These are phyloP conservation scores for Saksenaea oblongispora DNA, from an alignment of 371 early-diverging fungal species.

Conservation along the genomic window DNA sequence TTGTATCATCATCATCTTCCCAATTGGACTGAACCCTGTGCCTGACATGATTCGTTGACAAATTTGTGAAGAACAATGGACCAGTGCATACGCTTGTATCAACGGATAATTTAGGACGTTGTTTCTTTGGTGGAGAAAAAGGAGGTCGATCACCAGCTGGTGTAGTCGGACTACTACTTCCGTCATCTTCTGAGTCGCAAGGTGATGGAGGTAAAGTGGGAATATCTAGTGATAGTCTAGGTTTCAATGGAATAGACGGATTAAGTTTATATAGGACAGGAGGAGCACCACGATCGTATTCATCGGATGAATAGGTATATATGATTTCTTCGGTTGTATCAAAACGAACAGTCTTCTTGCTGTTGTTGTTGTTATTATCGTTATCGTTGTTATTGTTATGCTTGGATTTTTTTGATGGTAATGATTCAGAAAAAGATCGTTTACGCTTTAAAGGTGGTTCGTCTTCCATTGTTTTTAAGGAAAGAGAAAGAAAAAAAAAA, in stretches of 20 bases:
- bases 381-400: neutral
- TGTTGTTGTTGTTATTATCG: neutral
- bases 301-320: slow-evolving; percentile 17
- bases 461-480: neutral
- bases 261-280: slow-evolving; percentile 16
- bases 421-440: neutral
- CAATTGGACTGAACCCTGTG: slow-evolving; percentile 3
- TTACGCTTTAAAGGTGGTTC: slow-evolving; percentile 19
- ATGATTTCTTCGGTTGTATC: neutral
- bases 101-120: slow-evolving; percentile 16
- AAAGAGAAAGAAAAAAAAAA: slow-evolving; percentile 6
- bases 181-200: slow-evolving; percentile 7
- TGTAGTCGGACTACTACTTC: slow-evolving; percentile 12
- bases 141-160: slow-evolving; percentile 5
- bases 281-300: slow-evolving; percentile 16
- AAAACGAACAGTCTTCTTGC: slow-evolving; percentile 15
- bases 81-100: slow-evolving; percentile 23
- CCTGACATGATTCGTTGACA: slow-evolving; percentile 17
- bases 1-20: slow-evolving; percentile 8
- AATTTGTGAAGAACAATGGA: slow-evolving; percentile 21
- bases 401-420: neutral
- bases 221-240: slow-evolving; percentile 16
- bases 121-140: neutral
- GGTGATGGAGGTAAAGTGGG: slow-evolving; percentile 4
- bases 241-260: slow-evolving; percentile 6